Evolutionary conservation across 768 basidiomycete species (phyloP).

Genomic region (Phlebiopsis gigantea): DNA sequence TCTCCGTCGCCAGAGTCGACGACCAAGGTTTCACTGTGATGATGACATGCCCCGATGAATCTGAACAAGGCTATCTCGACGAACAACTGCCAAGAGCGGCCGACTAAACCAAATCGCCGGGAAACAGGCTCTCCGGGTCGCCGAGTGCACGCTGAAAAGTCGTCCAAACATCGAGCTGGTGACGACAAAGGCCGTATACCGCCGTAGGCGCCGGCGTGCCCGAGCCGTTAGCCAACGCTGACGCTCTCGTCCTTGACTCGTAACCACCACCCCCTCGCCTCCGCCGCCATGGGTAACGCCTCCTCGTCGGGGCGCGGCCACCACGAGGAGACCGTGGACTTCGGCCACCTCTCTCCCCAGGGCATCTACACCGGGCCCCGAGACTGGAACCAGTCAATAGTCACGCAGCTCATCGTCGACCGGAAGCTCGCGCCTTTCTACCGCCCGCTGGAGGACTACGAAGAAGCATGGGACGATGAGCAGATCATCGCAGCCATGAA

Average conservation of each 20-base stretch:
- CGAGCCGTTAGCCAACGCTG: slow-evolving; percentile 3
- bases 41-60: neutral
- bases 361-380: slow-evolving; percentile 79
- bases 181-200: slow-evolving; percentile 4
- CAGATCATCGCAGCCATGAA: slow-evolving; percentile 79
- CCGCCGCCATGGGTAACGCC: slow-evolving; percentile 69
- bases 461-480: slow-evolving; percentile 84
- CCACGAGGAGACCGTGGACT: slow-evolving; percentile 83
- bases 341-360: slow-evolving; percentile 73
- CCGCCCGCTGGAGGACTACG: slow-evolving; percentile 90
- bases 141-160: neutral
- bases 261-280: neutral
- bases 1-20: neutral
- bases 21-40: neutral
- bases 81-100: neutral
- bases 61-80: neutral
- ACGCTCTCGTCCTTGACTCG: slow-evolving; percentile 5
- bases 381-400: slow-evolving; percentile 88
- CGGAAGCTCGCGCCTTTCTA: slow-evolving; percentile 94
- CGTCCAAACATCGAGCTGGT: neutral
- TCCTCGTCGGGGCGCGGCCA: slow-evolving; percentile 68
- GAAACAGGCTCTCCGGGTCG: neutral
- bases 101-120: neutral
- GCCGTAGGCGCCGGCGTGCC: slow-evolving; percentile 7
- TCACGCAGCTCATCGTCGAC: slow-evolving; percentile 83